Evolutionary conservation across 345 rosid genomes (phyloP).

Genomic region (Noccaea bulbosa): DNA sequence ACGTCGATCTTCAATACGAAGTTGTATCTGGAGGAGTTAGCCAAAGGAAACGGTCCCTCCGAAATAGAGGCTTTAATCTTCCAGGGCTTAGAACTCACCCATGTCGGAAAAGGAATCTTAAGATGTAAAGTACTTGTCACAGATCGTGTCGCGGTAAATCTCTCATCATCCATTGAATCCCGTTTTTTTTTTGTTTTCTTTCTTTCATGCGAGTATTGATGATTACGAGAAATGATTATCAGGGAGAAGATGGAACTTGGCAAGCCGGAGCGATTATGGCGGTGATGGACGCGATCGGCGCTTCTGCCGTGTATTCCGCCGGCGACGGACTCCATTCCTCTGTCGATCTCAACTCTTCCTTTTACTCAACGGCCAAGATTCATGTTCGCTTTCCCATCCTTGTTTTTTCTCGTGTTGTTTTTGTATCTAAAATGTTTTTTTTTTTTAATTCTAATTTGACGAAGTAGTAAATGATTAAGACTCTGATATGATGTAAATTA

Average conservation of each 20-base stretch:
- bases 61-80: conserved; percentile 20
- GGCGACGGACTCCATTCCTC: conserved; percentile 45
- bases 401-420: neutral
- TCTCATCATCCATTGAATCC: neutral
- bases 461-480: too few relatives aligned
- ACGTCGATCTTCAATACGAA: neutral
- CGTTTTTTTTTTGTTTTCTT: neutral
- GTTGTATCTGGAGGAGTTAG: conserved; percentile 29
- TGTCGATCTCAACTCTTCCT: conserved; percentile 56
- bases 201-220: neutral
- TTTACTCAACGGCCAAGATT: conserved; percentile 53
- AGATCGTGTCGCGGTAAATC: conserved; percentile 36
- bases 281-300: conserved; percentile 56
- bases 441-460: too few relatives aligned
- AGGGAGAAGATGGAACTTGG: conserved; percentile 54
- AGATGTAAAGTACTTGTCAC: conserved; percentile 43
- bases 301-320: conserved; percentile 46
- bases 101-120: conserved; percentile 43
- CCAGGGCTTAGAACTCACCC: conserved; percentile 34
- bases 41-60: conserved; percentile 15
- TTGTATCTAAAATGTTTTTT: neutral
- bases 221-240: neutral
- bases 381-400: conserved; percentile 38
- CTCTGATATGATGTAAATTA: too few relatives aligned
- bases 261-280: conserved; percentile 60